Evolutionary conservation across 345 rosid genomes (phyloP).

Genomic region (Mercurialis annua): DNA sequence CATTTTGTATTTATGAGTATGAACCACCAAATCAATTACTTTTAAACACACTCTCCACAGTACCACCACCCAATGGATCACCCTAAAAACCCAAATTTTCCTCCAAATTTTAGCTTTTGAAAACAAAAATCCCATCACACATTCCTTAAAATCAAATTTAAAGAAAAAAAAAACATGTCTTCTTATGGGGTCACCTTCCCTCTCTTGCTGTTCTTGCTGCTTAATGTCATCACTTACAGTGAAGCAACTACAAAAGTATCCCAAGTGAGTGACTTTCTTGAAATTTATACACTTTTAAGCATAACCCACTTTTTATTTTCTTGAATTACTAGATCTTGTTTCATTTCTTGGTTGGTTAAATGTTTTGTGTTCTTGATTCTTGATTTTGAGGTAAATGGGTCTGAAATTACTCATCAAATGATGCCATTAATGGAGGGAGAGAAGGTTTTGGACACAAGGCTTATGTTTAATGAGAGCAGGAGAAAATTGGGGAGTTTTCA

Average conservation of each 20-base stretch:
- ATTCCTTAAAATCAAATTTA: constrained; percentile 1
- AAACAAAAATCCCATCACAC: constrained; percentile 1
- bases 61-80: no score
- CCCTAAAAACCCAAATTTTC: background rate
- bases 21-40: background rate
- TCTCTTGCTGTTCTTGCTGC: constrained; percentile 32
- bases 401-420: constrained; percentile 39
- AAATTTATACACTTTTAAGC: background rate
- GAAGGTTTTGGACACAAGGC: constrained; percentile 49
- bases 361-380: constrained; percentile 14
- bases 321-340: constrained; percentile 27
- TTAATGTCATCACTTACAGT: constrained; percentile 30
- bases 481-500: constrained; percentile 79
- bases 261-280: constrained; percentile 42
- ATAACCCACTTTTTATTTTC: background rate
- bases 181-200: constrained; percentile 29
- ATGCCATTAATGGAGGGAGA: constrained; percentile 38
- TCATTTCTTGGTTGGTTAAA: constrained; percentile 22
- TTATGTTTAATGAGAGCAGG: constrained; percentile 76
- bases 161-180: constrained; percentile 17
- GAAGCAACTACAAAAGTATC: constrained; percentile 22
- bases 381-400: constrained; percentile 50
- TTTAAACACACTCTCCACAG: background rate
- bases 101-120: background rate
- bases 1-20: constrained; percentile 13